Percentiles rank a stretch among this genome's conserved stretches.
These are phyloP conservation scores for Cryphonectria carpinicola DNA, from an alignment of 2,329 filamentous ascomycete species.

Conservation along the genomic window DNA sequence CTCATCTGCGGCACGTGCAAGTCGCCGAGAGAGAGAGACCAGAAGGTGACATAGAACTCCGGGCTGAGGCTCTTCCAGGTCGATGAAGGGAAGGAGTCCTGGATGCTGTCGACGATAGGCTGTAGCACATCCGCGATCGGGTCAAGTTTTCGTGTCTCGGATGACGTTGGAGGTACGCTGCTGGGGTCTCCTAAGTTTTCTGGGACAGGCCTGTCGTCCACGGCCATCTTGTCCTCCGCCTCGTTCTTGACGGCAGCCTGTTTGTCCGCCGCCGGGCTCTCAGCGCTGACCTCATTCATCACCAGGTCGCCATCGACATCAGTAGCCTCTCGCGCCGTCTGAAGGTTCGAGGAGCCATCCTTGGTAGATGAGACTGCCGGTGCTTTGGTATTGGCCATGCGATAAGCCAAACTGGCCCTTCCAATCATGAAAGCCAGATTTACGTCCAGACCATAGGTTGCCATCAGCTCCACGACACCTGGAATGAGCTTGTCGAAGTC, in stretches of 20 bases:
- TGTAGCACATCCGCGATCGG: constrained; percentile 73
- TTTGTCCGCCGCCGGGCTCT: constrained; percentile 18
- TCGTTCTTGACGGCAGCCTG: constrained; percentile 27
- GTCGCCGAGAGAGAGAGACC: constrained; percentile 85
- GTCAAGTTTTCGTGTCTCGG: constrained; percentile 43
- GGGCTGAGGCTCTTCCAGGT: constrained; percentile 74
- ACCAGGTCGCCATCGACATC: constrained; percentile 63
- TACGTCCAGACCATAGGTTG: constrained; percentile 78
- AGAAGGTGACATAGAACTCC: constrained; percentile 88
- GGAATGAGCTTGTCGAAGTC: constrained; percentile 83
- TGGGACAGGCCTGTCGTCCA: constrained; percentile 37
- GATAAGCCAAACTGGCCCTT: constrained; percentile 72
- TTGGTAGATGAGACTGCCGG: constrained; percentile 30
- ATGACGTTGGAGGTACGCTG: constrained; percentile 36
- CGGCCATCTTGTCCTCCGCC: constrained; percentile 37
- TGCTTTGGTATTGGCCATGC: constrained; percentile 46
- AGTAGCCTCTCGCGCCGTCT: constrained; percentile 33
- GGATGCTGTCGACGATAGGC: constrained; percentile 72
- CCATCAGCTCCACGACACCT: constrained; percentile 72
- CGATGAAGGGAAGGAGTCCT: constrained; percentile 61
- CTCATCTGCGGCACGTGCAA: constrained; percentile 74
- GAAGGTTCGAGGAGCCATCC: constrained; percentile 38
- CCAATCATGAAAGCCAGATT: constrained; percentile 84
- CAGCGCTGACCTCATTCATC: constrained; percentile 38
- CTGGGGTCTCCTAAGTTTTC: constrained; percentile 32